Evolutionary conservation across 441 rosid genomes (phyloP).

Genomic region (Aleurites moluccanus): DNA sequence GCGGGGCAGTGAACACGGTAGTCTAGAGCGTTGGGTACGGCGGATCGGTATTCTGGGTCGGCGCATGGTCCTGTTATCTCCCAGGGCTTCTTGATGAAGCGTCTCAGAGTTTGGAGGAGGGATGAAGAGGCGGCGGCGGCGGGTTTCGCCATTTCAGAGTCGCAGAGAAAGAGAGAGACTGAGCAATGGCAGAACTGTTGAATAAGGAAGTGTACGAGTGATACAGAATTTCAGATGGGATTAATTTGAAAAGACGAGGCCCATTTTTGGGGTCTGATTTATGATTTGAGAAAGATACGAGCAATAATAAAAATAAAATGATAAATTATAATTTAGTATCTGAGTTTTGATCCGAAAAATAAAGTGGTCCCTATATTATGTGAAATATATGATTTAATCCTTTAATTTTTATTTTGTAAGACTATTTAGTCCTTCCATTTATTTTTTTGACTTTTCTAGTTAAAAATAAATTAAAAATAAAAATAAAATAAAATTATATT

Average conservation of each 20-base stretch:
- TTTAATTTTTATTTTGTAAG: too few relatives aligned
- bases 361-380: too few relatives aligned
- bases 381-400: too few relatives aligned
- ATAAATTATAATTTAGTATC: too few relatives aligned
- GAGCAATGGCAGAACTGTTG: neutral
- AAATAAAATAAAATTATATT: too few relatives aligned
- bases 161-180: neutral
- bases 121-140: slow-evolving; percentile 45
- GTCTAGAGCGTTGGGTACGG: slow-evolving; percentile 63
- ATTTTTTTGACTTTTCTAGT: too few relatives aligned
- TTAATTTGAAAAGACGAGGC: neutral
- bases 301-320: neutral
- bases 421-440: too few relatives aligned
- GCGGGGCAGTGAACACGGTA: slow-evolving; percentile 80
- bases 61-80: slow-evolving; percentile 88
- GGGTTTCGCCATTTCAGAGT: slow-evolving; percentile 52
- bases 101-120: slow-evolving; percentile 55
- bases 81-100: slow-evolving; percentile 89
- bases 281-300: neutral
- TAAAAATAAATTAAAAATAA: too few relatives aligned
- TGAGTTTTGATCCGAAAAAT: too few relatives aligned
- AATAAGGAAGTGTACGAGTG: too few relatives aligned
- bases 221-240: neutral
- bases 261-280: neutral
- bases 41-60: slow-evolving; percentile 62